phyloP scores from a whole-genome alignment of 139 green algal genomes.

The Volvox africanus region DNA sequence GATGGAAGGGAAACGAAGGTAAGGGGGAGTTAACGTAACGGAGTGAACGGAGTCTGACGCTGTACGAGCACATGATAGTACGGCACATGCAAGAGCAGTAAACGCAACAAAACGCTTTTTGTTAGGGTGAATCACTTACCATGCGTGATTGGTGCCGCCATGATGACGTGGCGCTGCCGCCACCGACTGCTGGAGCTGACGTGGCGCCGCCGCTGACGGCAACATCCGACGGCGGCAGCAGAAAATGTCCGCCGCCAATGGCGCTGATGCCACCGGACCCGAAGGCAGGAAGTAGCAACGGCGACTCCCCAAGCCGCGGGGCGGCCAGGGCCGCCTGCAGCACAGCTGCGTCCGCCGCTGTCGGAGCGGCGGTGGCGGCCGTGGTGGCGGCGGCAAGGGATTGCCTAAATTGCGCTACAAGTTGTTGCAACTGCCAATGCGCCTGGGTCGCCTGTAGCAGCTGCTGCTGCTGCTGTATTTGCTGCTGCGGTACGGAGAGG shows the following conservation, averaged over 20 bases:
- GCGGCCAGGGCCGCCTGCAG: conserved; percentile 7
- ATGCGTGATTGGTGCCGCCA: background rate
- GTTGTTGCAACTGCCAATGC: conserved; percentile 6
- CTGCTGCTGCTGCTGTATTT: conserved; percentile 9
- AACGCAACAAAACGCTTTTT: too few species aligned
- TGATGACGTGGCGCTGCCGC: background rate
- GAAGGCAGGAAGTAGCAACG: background rate
- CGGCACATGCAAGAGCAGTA: too few species aligned
- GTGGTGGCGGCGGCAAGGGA: background rate
- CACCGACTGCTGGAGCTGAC: too few species aligned
- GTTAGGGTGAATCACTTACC: background rate
- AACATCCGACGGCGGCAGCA: background rate
- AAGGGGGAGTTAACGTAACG: too few species aligned
- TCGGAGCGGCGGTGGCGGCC: background rate
- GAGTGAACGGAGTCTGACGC: too few species aligned
- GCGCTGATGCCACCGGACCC: background rate
- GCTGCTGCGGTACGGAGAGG: too few species aligned
- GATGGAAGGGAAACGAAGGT: background rate
- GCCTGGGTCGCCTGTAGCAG: background rate
- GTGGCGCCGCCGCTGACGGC: background rate
- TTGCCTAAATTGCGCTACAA: background rate
- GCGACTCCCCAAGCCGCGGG: background rate
- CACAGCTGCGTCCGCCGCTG: background rate
- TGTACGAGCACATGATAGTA: too few species aligned
- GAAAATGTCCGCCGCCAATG: background rate